phyloP scores from a whole-genome alignment of 768 basidiomycete genomes.

The Tricholoma saponaceum region DNA sequence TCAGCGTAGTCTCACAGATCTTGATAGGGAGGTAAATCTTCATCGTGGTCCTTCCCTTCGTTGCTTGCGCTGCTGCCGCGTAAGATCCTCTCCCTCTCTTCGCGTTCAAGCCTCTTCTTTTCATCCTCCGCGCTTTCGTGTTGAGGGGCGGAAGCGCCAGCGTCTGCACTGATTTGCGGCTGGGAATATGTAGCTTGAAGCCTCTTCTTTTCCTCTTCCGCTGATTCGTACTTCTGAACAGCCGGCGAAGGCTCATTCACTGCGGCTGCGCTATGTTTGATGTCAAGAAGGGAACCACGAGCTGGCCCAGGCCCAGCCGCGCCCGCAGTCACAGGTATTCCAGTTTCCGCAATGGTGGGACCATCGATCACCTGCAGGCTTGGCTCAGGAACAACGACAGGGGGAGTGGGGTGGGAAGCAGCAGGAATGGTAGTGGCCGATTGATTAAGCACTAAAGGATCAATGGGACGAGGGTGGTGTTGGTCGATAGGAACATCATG shows the following conservation, averaged over 20 bases:
- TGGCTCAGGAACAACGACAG: slow-evolving; percentile 26
- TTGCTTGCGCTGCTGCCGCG: slow-evolving; percentile 10
- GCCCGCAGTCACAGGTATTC: slow-evolving; percentile 63
- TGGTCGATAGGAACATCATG: slow-evolving; percentile 20
- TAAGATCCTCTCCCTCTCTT: slow-evolving; percentile 58
- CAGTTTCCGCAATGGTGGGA: slow-evolving; percentile 75
- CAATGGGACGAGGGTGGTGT: slow-evolving; percentile 17
- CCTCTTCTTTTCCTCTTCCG: slow-evolving; percentile 66
- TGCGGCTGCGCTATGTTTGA: slow-evolving; percentile 26
- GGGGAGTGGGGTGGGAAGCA: slow-evolving; percentile 21
- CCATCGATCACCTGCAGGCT: slow-evolving; percentile 21
- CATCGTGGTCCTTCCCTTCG: slow-evolving; percentile 28
- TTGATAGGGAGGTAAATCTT: slow-evolving; percentile 49
- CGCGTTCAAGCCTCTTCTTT: slow-evolving; percentile 60
- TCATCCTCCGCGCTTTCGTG: slow-evolving; percentile 58
- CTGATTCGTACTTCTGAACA: slow-evolving; percentile 32
- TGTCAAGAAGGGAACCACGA: slow-evolving; percentile 57
- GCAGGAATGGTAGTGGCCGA: slow-evolving; percentile 22
- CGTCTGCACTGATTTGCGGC: slow-evolving; percentile 15
- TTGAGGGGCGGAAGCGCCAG: slow-evolving; percentile 9
- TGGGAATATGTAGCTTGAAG: slow-evolving; percentile 37
- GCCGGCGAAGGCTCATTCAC: slow-evolving; percentile 18
- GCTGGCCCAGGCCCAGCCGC: slow-evolving; percentile 60
- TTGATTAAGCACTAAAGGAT: slow-evolving; percentile 18
- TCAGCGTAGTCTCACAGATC: slow-evolving; percentile 20